Evolutionary conservation across 352 stramenopile species (phyloP).

Genomic region (Phytopythium sindhum): DNA sequence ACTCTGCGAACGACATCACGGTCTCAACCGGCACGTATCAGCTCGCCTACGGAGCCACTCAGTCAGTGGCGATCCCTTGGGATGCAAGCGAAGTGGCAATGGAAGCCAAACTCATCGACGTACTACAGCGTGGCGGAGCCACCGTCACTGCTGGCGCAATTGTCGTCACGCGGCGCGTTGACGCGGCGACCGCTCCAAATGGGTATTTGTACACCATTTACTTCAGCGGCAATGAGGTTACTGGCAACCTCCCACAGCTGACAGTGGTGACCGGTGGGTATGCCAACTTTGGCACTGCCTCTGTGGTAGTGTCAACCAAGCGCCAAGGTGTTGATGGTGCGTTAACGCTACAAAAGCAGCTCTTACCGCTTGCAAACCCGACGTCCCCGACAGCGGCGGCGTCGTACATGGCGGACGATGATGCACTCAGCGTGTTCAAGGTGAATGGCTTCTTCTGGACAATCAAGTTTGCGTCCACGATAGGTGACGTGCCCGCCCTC

Average conservation of each 20-base stretch:
- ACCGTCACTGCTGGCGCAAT: slow-evolving; percentile 28
- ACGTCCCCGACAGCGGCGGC: slow-evolving; percentile 21
- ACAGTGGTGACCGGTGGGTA: slow-evolving; percentile 9
- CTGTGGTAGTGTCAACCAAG: slow-evolving; percentile 28
- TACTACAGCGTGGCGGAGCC: slow-evolving; percentile 13
- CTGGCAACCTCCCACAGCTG: slow-evolving; percentile 31
- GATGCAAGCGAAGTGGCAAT: slow-evolving; percentile 46
- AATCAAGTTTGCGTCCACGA: slow-evolving; percentile 75
- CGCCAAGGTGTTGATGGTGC: slow-evolving; percentile 29
- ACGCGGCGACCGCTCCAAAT: slow-evolving; percentile 38
- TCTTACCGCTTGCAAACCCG: slow-evolving; percentile 49
- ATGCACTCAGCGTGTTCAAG: slow-evolving; percentile 57
- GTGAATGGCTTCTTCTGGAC: slow-evolving; percentile 80
- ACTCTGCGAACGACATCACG: slow-evolving; percentile 35
- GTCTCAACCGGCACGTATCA: slow-evolving; percentile 31
- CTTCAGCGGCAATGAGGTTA: slow-evolving; percentile 47
- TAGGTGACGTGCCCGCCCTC: slow-evolving; percentile 59
- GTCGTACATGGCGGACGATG: slow-evolving; percentile 31
- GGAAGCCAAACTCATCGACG: slow-evolving; percentile 14
- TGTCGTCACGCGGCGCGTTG: slow-evolving; percentile 44
- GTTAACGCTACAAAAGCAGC: slow-evolving; percentile 24
- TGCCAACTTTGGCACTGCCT: slow-evolving; percentile 24
- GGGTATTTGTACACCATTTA: slow-evolving; percentile 78
- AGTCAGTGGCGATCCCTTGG: slow-evolving; percentile 52
- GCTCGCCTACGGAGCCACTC: slow-evolving; percentile 24